Evolutionary conservation across 106 monocot species (phyloP).

Genomic region (Xerophyta viscosa): DNA sequence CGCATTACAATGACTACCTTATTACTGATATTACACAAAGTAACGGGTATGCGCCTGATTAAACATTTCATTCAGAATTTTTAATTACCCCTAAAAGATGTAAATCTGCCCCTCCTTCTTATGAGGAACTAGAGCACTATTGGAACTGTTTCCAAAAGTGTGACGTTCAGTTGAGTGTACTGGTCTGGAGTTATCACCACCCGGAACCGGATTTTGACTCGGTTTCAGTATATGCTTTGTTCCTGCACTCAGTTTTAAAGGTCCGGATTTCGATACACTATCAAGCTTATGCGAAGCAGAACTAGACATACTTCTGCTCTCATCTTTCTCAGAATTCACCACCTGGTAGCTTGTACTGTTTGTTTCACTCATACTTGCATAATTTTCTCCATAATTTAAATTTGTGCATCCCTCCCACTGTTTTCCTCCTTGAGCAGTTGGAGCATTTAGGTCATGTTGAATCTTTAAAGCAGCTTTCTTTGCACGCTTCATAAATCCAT

Average conservation of each 20-base stretch:
- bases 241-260: slow-evolving; percentile 40
- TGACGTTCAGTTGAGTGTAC: slow-evolving; percentile 38
- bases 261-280: slow-evolving; percentile 16
- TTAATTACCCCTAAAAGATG: slow-evolving; percentile 44
- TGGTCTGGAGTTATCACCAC: slow-evolving; percentile 21
- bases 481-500: slow-evolving; percentile 11
- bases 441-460: slow-evolving; percentile 13
- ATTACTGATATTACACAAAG: no score
- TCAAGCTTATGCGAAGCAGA: slow-evolving; percentile 8
- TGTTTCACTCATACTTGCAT: slow-evolving; percentile 7
- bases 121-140: slow-evolving; percentile 16
- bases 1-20: no score
- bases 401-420: not conserved
- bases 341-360: not conserved
- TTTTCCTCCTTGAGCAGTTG: not conserved
- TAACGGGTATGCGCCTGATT: no score
- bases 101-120: slow-evolving; percentile 39
- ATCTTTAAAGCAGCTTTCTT: slow-evolving; percentile 27
- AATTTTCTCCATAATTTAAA: not conserved
- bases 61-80: no score
- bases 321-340: slow-evolving; percentile 6
- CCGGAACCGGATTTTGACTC: slow-evolving; percentile 8
- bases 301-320: not conserved
- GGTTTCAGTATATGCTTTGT: slow-evolving; percentile 51
- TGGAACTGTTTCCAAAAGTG: slow-evolving; percentile 12